These are phyloP conservation scores for Earliella scabrosa DNA, from an alignment of 1,284 basidiomycete species.

Conservation along the genomic window DNA sequence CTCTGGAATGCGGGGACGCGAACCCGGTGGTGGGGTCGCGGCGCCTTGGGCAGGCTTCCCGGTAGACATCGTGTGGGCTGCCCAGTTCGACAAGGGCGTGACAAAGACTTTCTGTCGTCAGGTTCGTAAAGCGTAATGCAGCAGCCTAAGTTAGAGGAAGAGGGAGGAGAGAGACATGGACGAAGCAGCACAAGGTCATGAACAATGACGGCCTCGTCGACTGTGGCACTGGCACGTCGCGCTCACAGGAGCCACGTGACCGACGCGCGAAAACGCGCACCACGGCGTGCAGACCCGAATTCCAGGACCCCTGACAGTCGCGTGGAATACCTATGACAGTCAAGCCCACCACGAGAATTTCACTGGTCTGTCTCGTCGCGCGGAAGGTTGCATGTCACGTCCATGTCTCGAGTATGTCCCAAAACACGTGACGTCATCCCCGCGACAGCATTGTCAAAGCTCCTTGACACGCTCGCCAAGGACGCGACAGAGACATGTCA, in stretches of 20 bases:
- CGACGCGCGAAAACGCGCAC: constrained; percentile 5
- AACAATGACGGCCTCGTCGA: constrained; percentile 5
- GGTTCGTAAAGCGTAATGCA: not conserved
- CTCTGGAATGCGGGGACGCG: constrained; percentile 37
- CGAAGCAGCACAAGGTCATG: constrained; percentile 5
- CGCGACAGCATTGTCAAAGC: too few relatives aligned
- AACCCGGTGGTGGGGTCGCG: constrained; percentile 12
- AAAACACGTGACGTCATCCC: too few relatives aligned
- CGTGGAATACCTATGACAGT: too few relatives aligned
- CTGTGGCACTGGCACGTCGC: constrained; percentile 10
- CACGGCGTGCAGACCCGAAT: not conserved
- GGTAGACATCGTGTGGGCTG: constrained; percentile 17
- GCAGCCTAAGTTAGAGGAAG: not conserved
- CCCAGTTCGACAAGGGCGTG: not conserved
- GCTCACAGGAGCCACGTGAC: constrained; percentile 18
- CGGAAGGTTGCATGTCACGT: too few relatives aligned
- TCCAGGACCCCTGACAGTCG: too few relatives aligned
- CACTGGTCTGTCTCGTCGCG: too few relatives aligned
- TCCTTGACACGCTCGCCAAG: too few relatives aligned
- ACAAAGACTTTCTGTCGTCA: not conserved
- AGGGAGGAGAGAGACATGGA: constrained; percentile 5
- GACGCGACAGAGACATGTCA: too few relatives aligned
- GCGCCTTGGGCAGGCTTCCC: constrained; percentile 15
- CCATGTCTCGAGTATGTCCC: too few relatives aligned
- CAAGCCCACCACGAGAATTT: too few relatives aligned